Evolutionary conservation across 192 early-diverging fungal species (phyloP), one percentile per base, ranked within the genome.

Genomic region (Globomyces pollinis-pini): DNA sequence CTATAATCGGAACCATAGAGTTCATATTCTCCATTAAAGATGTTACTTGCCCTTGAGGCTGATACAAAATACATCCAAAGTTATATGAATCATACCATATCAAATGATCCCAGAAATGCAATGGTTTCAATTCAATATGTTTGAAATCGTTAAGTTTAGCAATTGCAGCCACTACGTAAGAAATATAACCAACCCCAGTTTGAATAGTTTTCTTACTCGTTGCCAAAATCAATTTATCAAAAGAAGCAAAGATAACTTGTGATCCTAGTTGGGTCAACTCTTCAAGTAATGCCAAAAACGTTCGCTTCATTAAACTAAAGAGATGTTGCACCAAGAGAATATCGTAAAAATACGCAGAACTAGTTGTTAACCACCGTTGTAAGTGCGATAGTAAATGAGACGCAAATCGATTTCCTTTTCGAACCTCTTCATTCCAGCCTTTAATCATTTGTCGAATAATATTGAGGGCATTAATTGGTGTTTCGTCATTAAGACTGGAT

Each of bases 71-170:
- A 3, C 89, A 84, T 16, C 90, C 93, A 66, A 81, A 92, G 69
- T 98, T 98, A 57, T 80, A 78, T 49, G 70, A 66, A 64, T 98
- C 91, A 89, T 93, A 91, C 96, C 96, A 98, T 34, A 94, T 36
- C 56, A 94, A 50, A 34, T 84, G 78, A 28, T 84, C 77, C 88
- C 89, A 98, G 56, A 84, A 89, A 56, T 80, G 69, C 26, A 75
- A 68, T n/a, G 80, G 72, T 8, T 78, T 68, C 53, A 98, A 44
- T 49, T 84, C 79, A 2, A 98, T 50, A 32, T 78, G 72, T 59
- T 84, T 79, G 68, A 95, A 93, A 9, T 91, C 62, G 7, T 83
- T 85, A 58, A 88, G 88, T 30, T 72, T 76, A 21, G 72, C 67
- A 13, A 95, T 75, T 3, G 85, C 83, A 18, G 83, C 76, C 24